These are phyloP conservation scores for Fonsecaea nubica DNA, from an alignment of 2,329 filamentous ascomycete species.

Conservation along the genomic window DNA sequence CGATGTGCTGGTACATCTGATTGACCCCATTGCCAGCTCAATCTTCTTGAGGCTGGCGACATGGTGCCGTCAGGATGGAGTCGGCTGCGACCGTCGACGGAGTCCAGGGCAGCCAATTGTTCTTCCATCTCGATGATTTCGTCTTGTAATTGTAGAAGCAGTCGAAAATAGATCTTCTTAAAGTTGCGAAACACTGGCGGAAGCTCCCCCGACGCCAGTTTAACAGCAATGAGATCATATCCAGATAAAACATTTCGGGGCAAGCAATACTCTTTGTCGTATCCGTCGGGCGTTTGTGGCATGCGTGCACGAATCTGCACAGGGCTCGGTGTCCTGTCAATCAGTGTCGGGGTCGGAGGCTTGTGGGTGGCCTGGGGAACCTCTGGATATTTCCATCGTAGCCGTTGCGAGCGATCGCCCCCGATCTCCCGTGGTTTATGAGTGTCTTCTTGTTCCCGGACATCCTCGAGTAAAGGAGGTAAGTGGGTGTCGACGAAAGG, in stretches of 20 bases:
- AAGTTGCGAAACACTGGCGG: conserved; percentile 82
- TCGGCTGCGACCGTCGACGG: conserved; percentile 45
- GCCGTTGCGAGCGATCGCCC: conserved; percentile 14
- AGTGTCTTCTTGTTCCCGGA: conserved; percentile 17
- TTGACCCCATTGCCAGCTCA: conserved; percentile 56
- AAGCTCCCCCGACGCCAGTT: conserved; percentile 52
- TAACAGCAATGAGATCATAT: conserved; percentile 68
- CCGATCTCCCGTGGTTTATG: conserved; percentile 13
- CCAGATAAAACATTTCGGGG: conserved; percentile 26
- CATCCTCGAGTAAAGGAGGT: conserved; percentile 29
- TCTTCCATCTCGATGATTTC: conserved; percentile 82
- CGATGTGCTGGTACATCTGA: conserved; percentile 62
- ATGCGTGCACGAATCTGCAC: conserved; percentile 14
- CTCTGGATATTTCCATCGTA: conserved; percentile 32
- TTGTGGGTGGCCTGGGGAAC: conserved; percentile 30
- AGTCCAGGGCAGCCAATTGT: conserved; percentile 72
- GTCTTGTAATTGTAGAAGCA: conserved; percentile 83
- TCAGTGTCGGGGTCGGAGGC: conserved; percentile 1
- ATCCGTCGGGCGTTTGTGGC: conserved; percentile 5
- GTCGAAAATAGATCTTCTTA: conserved; percentile 78
- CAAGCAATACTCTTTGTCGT: conserved; percentile 12
- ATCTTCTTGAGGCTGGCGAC: conserved; percentile 49
- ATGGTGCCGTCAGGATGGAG: conserved; percentile 46
- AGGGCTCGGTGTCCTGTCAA: conserved; percentile 25
- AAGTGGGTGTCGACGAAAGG: conserved; percentile 20